Evolutionary conservation across 2,329 filamentous ascomycete genomes (phyloP).

Genomic region (Teratosphaeriaceae sp.): DNA sequence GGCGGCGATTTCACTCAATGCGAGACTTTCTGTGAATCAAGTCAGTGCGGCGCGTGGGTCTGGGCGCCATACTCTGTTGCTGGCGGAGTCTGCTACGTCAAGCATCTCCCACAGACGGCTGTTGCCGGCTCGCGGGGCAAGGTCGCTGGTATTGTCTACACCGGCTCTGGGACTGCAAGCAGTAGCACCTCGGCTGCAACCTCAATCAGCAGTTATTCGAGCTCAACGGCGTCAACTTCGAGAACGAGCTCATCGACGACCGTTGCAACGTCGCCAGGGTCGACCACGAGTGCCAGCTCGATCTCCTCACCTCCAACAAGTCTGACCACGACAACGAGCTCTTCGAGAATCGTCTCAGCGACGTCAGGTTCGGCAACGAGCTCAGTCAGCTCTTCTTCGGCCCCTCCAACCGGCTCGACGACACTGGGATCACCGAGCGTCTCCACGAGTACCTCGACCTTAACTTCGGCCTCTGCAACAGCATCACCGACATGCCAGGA

Average conservation of each 20-base stretch:
- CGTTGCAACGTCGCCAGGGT: background rate
- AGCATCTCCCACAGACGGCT: background rate
- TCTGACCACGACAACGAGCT: background rate
- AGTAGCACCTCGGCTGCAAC: background rate
- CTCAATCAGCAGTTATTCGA: background rate
- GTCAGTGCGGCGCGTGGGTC: background rate
- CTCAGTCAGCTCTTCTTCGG: background rate
- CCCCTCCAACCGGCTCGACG: too few species aligned
- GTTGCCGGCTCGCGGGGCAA: background rate
- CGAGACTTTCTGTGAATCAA: background rate
- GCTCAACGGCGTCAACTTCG: background rate
- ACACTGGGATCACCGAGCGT: too few species aligned
- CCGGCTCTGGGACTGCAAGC: background rate
- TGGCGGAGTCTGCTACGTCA: background rate
- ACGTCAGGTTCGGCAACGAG: background rate
- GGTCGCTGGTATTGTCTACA: background rate
- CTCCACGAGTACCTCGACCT: too few species aligned
- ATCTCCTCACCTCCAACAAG: background rate
- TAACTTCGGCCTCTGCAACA: too few species aligned
- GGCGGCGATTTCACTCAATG: background rate
- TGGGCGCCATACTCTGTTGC: background rate
- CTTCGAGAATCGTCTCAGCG: background rate
- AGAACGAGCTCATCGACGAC: background rate
- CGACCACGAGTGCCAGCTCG: background rate
- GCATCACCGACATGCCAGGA: too few species aligned